Conservation (phyloP, 768 basidiomycete genomes). For the Dendrothele bispora region DNA sequence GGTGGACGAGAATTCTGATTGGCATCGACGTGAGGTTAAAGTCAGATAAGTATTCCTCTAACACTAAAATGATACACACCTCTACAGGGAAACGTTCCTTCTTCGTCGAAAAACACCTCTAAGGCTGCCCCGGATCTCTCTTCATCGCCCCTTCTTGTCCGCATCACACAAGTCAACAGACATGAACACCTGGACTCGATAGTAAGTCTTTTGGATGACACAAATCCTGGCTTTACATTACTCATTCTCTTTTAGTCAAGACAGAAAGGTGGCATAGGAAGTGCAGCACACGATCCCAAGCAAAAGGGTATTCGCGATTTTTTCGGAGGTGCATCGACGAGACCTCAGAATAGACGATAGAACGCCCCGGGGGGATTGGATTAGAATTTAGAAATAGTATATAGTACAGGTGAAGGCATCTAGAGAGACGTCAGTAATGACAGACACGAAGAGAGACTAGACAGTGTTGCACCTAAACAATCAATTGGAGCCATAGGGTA, state of each 20-base stretch:
- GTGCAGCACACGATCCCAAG: slow-evolving; percentile 66
- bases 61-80: background rate
- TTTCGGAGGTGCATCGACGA: slow-evolving; percentile 40
- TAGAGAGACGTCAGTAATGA: slow-evolving; percentile 7
- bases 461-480: background rate
- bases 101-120: background rate
- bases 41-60: slow-evolving; percentile 2
- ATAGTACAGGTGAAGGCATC: slow-evolving; percentile 3
- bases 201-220: slow-evolving; percentile 37
- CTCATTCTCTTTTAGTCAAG: slow-evolving; percentile 36
- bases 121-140: background rate
- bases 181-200: slow-evolving; percentile 56
- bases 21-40: slow-evolving; percentile 49
- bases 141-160: slow-evolving; percentile 34
- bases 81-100: background rate
- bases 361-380: background rate
- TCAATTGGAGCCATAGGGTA: slow-evolving; percentile 61
- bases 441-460: too few species aligned
- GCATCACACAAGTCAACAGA: slow-evolving; percentile 52
- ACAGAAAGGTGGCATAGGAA: slow-evolving; percentile 78
- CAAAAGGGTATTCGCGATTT: slow-evolving; percentile 77
- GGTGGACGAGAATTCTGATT: slow-evolving; percentile 59
- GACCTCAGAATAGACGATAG: background rate
- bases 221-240: slow-evolving; percentile 1
- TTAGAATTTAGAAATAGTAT: background rate